Evolutionary conservation across 140 eudicot species (phyloP), one percentile per base, ranked within the genome.

Genomic region (Senecio squalidus): DNA sequence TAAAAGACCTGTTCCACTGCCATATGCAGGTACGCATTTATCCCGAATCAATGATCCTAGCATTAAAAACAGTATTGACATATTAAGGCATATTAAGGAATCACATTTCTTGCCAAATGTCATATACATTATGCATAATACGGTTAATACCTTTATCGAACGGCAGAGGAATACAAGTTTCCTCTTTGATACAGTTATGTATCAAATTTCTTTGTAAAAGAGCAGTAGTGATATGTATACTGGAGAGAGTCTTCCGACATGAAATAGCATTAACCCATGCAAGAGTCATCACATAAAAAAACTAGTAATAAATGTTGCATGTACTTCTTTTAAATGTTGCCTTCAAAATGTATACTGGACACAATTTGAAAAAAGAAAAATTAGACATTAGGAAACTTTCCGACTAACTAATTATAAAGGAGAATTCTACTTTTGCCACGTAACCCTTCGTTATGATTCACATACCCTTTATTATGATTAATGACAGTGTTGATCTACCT

Each of bases 181-280:
- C 50, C 36, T 7, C 49, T 36, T 59, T 14, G 28, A 38, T 20
- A 10, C 45, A 17, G 36, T 38, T 34, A 57, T 28, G 45, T 60
- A 25, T 63, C 26, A 41, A 29, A 24, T 52, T 69, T 57, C 69
- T 70, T 34, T 25, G 44, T 60, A 54, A 55, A 64, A n/a, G 72
- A 45, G n/a, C n/a, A n/a, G 29, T 44, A 36, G 25, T 51, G 16
- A 65, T 21, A 28, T 36, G 51, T 49, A 48, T 10, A 31, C 31
- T 26, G 15, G 14, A 30, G 16, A 72, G 62, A 9, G 43, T 43
- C 64, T 67, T 70, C 39, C 69, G 62, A 59, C 67, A 60, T 39
- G 72, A 72, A 55, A 74, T 57, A 17, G 51, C 57, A 26, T 55
- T 82, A 64, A 72, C 24, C 71, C 71, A 61, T 21, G 60, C 60